phyloP scores from a whole-genome alignment of 345 rosid genomes.

The Cardamine chenopodiifolia region DNA sequence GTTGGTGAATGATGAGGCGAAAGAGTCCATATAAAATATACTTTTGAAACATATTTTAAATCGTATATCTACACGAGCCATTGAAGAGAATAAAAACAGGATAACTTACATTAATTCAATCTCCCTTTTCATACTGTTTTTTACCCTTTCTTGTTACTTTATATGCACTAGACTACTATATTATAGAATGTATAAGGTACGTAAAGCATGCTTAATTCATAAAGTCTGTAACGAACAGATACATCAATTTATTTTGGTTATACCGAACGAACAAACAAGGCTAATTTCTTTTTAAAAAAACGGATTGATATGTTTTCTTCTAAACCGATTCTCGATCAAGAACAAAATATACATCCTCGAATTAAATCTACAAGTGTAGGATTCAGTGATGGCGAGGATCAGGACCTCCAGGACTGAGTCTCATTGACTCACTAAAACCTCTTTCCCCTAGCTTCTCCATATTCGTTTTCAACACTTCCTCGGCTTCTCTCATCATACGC shows the following conservation, averaged over 20 bases:
- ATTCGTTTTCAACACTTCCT: slow-evolving; percentile 51
- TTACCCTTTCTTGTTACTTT: slow-evolving; percentile 21
- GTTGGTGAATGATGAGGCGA: slow-evolving; percentile 12
- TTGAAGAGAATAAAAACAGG: neutral
- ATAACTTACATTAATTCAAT: slow-evolving; percentile 12
- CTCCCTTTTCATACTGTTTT: neutral
- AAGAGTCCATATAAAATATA: slow-evolving; percentile 9
- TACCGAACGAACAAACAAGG: slow-evolving; percentile 12
- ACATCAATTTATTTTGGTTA: slow-evolving; percentile 19
- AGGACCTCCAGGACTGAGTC: slow-evolving; percentile 74
- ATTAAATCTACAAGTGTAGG: neutral
- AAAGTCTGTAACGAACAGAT: neutral
- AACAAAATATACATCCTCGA: slow-evolving; percentile 13
- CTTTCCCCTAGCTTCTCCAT: slow-evolving; percentile 47
- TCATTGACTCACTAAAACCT: slow-evolving; percentile 41
- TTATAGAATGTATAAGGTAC: slow-evolving; percentile 16
- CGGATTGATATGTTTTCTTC: slow-evolving; percentile 25
- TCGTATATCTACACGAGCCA: slow-evolving; percentile 27
- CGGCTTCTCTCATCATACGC: slow-evolving; percentile 50
- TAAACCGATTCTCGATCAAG: slow-evolving; percentile 30
- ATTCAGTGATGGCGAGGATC: slow-evolving; percentile 65
- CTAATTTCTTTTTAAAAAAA: slow-evolving; percentile 3
- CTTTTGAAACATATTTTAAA: slow-evolving; percentile 18
- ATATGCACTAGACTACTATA: slow-evolving; percentile 22
- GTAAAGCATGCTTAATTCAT: slow-evolving; percentile 33